Percentiles rank a stretch among this genome's conserved stretches.
Evolutionary conservation across 2,329 filamentous ascomycete species (phyloP).

Genomic region (Emericellopsis cladophorae): DNA sequence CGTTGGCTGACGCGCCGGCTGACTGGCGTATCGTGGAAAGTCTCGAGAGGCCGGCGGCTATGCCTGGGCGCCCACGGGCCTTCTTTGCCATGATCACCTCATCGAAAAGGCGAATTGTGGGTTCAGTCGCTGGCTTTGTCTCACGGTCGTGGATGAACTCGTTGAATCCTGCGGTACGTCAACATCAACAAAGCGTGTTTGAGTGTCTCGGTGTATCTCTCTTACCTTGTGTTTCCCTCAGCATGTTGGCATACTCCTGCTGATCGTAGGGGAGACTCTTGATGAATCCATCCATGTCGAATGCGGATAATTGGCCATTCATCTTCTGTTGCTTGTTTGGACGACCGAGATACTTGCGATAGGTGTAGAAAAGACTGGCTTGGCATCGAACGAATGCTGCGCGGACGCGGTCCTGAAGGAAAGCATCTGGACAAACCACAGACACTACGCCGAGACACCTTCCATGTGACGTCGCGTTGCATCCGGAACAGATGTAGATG

Average conservation of each 20-base stretch:
- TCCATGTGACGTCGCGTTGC: constrained; percentile 42
- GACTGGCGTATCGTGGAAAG: constrained; percentile 47
- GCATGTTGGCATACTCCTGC: constrained; percentile 50
- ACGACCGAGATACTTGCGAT: constrained; percentile 49
- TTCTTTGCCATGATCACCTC: constrained; percentile 74
- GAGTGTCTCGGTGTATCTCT: neutral
- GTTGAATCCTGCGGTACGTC: constrained; percentile 39
- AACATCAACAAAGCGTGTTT: constrained; percentile 1
- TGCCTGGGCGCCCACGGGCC: constrained; percentile 48
- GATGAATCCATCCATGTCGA: constrained; percentile 54
- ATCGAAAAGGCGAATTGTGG: constrained; percentile 65
- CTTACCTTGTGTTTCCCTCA: constrained; percentile 54
- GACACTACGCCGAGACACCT: constrained; percentile 50
- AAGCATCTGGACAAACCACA: constrained; percentile 50
- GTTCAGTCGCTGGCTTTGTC: constrained; percentile 45
- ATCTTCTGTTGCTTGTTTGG: constrained; percentile 48
- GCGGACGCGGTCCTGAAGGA: constrained; percentile 47
- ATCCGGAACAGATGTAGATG: constrained; percentile 61
- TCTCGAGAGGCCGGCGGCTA: constrained; percentile 52
- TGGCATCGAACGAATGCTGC: constrained; percentile 53
- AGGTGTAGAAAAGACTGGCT: constrained; percentile 54
- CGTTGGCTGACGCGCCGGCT: constrained; percentile 32
- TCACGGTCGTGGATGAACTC: constrained; percentile 80
- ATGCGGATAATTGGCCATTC: constrained; percentile 46
- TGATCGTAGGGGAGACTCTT: constrained; percentile 53